Evolutionary conservation across 768 basidiomycete species (phyloP).

Genomic region (Kwoniella pini): DNA sequence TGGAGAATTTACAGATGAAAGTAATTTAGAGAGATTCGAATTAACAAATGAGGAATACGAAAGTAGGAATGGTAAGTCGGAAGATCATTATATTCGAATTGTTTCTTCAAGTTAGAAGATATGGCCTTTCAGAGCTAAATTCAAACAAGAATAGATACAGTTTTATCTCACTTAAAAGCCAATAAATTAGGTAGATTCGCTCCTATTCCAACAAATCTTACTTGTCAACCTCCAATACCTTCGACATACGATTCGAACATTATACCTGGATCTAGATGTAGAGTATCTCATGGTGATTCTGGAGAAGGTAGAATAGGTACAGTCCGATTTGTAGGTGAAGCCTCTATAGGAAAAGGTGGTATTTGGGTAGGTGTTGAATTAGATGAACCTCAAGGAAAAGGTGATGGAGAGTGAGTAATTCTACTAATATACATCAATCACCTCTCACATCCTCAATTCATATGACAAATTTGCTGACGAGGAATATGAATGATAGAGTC

Average conservation of each 20-base stretch:
- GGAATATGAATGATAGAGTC: conserved; percentile 60
- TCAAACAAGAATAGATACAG: conserved; percentile 65
- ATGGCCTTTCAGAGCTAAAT: conserved; percentile 7
- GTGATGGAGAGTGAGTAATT: conserved; percentile 81
- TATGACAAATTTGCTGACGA: background rate
- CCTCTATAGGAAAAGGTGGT: conserved; percentile 67
- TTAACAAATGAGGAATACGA: conserved; percentile 79
- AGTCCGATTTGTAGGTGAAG: conserved; percentile 79
- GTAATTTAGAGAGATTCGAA: conserved; percentile 90
- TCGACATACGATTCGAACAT: conserved; percentile 58
- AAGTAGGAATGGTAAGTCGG: conserved; percentile 68
- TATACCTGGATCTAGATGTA: conserved; percentile 72
- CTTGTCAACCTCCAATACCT: conserved; percentile 11
- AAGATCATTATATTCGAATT: no score
- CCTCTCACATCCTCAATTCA: background rate
- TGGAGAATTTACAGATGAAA: conserved; percentile 81
- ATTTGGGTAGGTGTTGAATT: conserved; percentile 91
- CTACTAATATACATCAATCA: background rate
- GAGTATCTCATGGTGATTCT: conserved; percentile 71
- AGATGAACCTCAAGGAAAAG: conserved; percentile 94
- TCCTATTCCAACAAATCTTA: conserved; percentile 31
- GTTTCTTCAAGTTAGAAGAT: no score
- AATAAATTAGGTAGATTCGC: conserved; percentile 89
- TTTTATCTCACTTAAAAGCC: conserved; percentile 81
- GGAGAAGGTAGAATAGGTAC: conserved; percentile 76